phyloP scores from a whole-genome alignment of 495 filamentous ascomycete genomes.

The Peziza echinospora region DNA sequence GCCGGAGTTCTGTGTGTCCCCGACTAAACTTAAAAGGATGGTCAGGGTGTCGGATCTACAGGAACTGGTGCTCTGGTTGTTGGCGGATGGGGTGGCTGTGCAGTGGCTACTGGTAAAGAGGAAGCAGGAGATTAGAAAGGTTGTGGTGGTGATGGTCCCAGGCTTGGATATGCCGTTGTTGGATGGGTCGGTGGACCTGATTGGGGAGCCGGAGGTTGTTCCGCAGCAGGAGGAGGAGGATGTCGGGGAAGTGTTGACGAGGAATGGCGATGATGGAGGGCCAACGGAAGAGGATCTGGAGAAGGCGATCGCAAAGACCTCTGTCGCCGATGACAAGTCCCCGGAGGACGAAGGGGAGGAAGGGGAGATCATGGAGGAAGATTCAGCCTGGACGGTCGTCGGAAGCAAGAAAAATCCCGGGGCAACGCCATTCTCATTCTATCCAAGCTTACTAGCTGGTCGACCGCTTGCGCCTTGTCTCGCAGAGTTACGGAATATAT shows the following conservation, averaged over 20 bases:
- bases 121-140: constrained; percentile 52
- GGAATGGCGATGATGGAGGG: not conserved
- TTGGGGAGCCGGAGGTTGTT: not conserved
- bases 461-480: constrained; percentile 40
- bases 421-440: constrained; percentile 31
- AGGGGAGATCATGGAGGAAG: constrained; percentile 15
- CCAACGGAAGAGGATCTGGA: constrained; percentile 1
- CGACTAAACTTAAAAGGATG: constrained; percentile 43
- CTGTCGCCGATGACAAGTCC: not conserved
- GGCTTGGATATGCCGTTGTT: constrained; percentile 83
- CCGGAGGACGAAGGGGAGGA: constrained; percentile 12
- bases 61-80: constrained; percentile 61
- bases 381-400: constrained; percentile 19
- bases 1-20: constrained; percentile 46
- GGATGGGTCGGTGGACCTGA: constrained; percentile 35
- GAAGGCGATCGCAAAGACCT: constrained; percentile 1
- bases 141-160: constrained; percentile 84
- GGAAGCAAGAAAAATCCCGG: constrained; percentile 26
- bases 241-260: constrained; percentile 1
- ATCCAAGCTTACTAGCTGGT: constrained; percentile 41
- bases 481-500: constrained; percentile 56
- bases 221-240: constrained; percentile 8
- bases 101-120: constrained; percentile 54
- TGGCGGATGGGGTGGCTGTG: constrained; percentile 62
- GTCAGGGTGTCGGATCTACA: constrained; percentile 66